Base-by-base conservation (phyloP, 305 asterid genomes). In the Rubia tinctorum region DNA sequence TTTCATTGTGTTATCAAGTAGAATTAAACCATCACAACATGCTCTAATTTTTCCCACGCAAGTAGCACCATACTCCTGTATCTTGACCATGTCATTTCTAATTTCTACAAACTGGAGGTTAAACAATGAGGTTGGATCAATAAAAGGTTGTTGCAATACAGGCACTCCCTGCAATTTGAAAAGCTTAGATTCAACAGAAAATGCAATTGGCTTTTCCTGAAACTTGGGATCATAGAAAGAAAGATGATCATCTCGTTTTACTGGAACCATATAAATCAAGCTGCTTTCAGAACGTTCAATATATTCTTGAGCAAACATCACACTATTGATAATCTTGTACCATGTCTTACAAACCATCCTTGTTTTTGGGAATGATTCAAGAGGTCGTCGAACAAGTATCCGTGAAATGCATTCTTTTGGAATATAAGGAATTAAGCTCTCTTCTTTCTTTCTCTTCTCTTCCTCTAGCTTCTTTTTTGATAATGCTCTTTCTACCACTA, bases 331-430 rank as follows among this genome's bases (percentile, higher is more conserved):
- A 76, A 87, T 80, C 75, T 37, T 72, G 59, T 77, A 79, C 91
- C 91, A 85, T 5, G 66, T 51, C 81, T 87, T 87, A 23, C 84
- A 83, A 43, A 83, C 83, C 73, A 82, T 79, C 75, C 86, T 79
- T 9, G 79, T 71, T 27, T 22, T 63, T 18, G 75, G 61, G 17
- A 87, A 43, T 49, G 82, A 79, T 71, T 83, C 85, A 23, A 83
- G 77, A 30, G 91, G 91, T 53, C 85, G 91, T 68, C 79, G 76
- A 63, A 80, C 66, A 74, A 77, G 80, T 80, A 85, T 80, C 73
- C 72, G 49, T 56, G 73, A 81, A 55, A 80, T 64, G 76, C 86
- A 83, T 23, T 77, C 84, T 9, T 72, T 68, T 0, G 87, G 87
- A 71, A 87, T 77, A 44, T 75, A 64, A 22, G 87, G 85, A 63